A percentile compares a stretch with the other conserved stretches of the same genome.
Evolutionary conservation across 495 filamentous ascomycete genomes (phyloP).

Genomic region (Tuber melanosporum): DNA sequence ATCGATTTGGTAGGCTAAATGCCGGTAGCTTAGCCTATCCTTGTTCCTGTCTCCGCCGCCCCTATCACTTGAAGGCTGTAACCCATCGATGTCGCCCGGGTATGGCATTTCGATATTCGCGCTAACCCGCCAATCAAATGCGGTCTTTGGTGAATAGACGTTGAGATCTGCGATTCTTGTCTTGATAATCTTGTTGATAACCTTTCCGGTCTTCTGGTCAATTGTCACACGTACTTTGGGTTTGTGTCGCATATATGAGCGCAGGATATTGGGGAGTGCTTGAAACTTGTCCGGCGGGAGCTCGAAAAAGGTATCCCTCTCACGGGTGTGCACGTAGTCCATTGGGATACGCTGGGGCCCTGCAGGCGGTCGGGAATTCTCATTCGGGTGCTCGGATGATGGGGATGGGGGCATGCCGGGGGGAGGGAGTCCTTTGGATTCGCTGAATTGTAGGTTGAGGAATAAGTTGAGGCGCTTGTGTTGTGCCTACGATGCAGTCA

Average conservation of each 20-base stretch:
- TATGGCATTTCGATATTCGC: conserved; percentile 86
- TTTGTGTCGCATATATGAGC: conserved; percentile 51
- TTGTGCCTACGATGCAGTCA: conserved; percentile 52
- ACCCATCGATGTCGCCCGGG: conserved; percentile 57
- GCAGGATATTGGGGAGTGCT: conserved; percentile 52
- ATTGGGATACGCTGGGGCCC: conserved; percentile 58
- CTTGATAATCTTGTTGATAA: conserved; percentile 83
- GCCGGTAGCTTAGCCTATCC: conserved; percentile 81
- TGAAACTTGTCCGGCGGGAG: conserved; percentile 53
- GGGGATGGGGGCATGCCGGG: conserved; percentile 29
- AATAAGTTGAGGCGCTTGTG: conserved; percentile 71
- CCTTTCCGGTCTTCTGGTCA: conserved; percentile 63
- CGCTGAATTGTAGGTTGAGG: conserved; percentile 62
- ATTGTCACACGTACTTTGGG: conserved; percentile 70
- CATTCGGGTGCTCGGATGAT: conserved; percentile 9
- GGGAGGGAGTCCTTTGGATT: conserved; percentile 47
- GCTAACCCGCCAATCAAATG: conserved; percentile 80
- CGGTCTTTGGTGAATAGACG: conserved; percentile 62
- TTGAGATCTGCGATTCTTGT: conserved; percentile 75
- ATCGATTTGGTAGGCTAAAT: conserved; percentile 78
- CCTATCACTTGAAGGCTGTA: conserved; percentile 44
- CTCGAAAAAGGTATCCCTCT: conserved; percentile 75
- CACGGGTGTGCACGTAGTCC: conserved; percentile 70
- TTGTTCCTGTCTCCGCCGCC: conserved; percentile 59
- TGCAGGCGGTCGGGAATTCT: conserved; percentile 43